phyloP scores from a whole-genome alignment of 2,329 filamentous ascomycete species.

The Lachnellula suecica region DNA sequence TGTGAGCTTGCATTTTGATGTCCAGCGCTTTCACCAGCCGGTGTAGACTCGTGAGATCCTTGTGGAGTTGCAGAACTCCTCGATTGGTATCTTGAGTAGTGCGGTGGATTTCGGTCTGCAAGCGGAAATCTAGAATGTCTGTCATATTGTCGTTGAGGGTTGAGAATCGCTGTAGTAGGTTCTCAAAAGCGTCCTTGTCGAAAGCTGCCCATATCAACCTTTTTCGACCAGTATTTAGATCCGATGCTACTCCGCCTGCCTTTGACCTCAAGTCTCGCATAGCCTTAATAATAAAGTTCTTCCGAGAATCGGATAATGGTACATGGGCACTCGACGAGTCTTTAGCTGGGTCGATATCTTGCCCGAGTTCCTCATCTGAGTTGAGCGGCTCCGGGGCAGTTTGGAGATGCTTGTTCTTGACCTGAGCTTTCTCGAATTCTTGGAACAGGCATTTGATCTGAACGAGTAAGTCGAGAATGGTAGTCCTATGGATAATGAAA shows the following conservation, averaged over 20 bases:
- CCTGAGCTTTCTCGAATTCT: constrained; percentile 45
- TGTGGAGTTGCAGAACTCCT: constrained; percentile 46
- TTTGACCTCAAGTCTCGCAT: constrained; percentile 40
- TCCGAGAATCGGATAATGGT: constrained; percentile 41
- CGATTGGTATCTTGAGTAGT: constrained; percentile 49
- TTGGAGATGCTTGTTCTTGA: constrained; percentile 38
- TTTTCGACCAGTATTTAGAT: constrained; percentile 21
- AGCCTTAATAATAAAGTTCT: constrained; percentile 44
- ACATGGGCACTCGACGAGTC: constrained; percentile 46
- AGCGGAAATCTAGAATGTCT: constrained; percentile 44
- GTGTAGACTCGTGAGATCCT: constrained; percentile 45
- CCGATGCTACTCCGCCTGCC: constrained; percentile 27
- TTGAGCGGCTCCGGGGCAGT: constrained; percentile 34
- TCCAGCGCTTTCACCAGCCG: constrained; percentile 46
- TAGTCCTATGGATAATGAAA: constrained; percentile 48
- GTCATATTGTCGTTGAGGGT: constrained; percentile 48
- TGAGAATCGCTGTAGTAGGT: constrained; percentile 43
- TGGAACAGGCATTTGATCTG: constrained; percentile 47
- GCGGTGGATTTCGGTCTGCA: constrained; percentile 47
- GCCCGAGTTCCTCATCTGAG: constrained; percentile 13
- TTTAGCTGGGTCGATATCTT: constrained; percentile 41
- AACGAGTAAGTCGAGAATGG: constrained; percentile 47
- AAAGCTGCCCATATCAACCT: constrained; percentile 46
- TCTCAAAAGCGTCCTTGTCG: constrained; percentile 46
- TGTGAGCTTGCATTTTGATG: constrained; percentile 39